These are phyloP conservation scores for Fusarium incarnatum DNA, from an alignment of 2,329 filamentous ascomycete genomes.

Conservation along the genomic window DNA sequence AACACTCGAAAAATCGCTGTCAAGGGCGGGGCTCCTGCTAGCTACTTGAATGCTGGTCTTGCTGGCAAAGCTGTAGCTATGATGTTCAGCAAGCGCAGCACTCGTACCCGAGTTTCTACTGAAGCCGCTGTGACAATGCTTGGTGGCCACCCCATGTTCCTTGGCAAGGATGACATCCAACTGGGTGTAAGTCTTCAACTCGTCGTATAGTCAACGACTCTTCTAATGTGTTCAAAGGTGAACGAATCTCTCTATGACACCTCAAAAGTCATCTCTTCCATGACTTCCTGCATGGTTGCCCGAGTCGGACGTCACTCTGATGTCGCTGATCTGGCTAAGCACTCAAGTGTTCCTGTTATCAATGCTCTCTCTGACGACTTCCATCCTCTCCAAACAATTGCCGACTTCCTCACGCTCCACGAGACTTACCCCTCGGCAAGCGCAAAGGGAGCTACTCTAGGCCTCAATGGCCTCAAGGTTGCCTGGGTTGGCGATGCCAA, in stretches of 20 bases:
- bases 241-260: slow-evolving; percentile 98
- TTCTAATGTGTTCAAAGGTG: slow-evolving; percentile 61
- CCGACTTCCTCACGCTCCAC: slow-evolving; percentile 91
- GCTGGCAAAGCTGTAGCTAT: slow-evolving; percentile 87
- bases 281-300: slow-evolving; percentile 86
- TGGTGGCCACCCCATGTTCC: slow-evolving; percentile 95
- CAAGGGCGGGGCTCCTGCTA: slow-evolving; percentile 71
- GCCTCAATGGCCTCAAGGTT: slow-evolving; percentile 85
- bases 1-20: slow-evolving; percentile 78
- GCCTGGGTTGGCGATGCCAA: slow-evolving; percentile 98
- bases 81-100: slow-evolving; percentile 97
- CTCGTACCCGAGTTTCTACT: slow-evolving; percentile 91
- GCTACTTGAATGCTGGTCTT: slow-evolving; percentile 70
- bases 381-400: slow-evolving; percentile 93
- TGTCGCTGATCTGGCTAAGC: slow-evolving; percentile 74
- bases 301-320: slow-evolving; percentile 83
- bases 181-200: slow-evolving; percentile 72
- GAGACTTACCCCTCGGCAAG: slow-evolving; percentile 74
- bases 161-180: slow-evolving; percentile 96
- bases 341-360: slow-evolving; percentile 84
- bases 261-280: slow-evolving; percentile 90
- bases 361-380: slow-evolving; percentile 90
- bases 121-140: slow-evolving; percentile 90
- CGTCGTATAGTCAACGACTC: not conserved
- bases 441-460: slow-evolving; percentile 61